Percentiles rank a stretch among this genome's conserved stretches.
Evolutionary conservation across 345 rosid genomes (phyloP).

Genomic region (Nasturtium officinale): DNA sequence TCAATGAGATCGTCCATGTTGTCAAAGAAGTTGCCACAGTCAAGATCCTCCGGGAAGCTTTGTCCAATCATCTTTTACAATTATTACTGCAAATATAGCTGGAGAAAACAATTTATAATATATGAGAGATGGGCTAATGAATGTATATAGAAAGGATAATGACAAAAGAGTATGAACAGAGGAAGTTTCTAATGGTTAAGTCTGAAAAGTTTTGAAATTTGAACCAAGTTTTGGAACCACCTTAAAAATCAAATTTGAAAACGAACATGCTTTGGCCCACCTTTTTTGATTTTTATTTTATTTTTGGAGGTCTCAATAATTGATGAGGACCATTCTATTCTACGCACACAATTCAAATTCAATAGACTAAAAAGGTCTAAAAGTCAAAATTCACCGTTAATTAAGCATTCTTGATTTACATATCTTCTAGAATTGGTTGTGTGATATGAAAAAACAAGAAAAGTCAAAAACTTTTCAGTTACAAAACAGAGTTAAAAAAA

Average conservation of each 20-base stretch:
- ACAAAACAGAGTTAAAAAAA: background rate
- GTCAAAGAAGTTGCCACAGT: slow-evolving; percentile 93
- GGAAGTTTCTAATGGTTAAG: slow-evolving; percentile 22
- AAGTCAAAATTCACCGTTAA: slow-evolving; percentile 34
- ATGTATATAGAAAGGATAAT: slow-evolving; percentile 20
- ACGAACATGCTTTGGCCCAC: slow-evolving; percentile 40
- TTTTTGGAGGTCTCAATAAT: background rate
- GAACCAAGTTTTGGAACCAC: slow-evolving; percentile 40
- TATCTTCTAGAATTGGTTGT: slow-evolving; percentile 23
- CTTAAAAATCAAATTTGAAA: slow-evolving; percentile 35
- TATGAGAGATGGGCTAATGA: slow-evolving; percentile 9
- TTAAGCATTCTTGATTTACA: slow-evolving; percentile 35
- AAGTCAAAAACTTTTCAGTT: background rate
- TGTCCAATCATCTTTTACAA: slow-evolving; percentile 66
- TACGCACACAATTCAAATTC: slow-evolving; percentile 12
- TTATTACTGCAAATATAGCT: background rate
- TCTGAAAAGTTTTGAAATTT: slow-evolving; percentile 13
- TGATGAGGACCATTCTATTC: slow-evolving; percentile 28
- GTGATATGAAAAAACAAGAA: background rate
- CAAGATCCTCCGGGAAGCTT: slow-evolving; percentile 76
- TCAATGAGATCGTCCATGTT: slow-evolving; percentile 89
- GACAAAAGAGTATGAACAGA: slow-evolving; percentile 23
- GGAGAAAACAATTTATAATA: background rate
- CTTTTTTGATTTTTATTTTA: slow-evolving; percentile 17
- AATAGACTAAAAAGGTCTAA: slow-evolving; percentile 13